Evolutionary conservation across 371 early-diverging fungal genomes (phyloP), one percentile per base, ranked within the genome.

Genomic region (Coemansia sp.): DNA sequence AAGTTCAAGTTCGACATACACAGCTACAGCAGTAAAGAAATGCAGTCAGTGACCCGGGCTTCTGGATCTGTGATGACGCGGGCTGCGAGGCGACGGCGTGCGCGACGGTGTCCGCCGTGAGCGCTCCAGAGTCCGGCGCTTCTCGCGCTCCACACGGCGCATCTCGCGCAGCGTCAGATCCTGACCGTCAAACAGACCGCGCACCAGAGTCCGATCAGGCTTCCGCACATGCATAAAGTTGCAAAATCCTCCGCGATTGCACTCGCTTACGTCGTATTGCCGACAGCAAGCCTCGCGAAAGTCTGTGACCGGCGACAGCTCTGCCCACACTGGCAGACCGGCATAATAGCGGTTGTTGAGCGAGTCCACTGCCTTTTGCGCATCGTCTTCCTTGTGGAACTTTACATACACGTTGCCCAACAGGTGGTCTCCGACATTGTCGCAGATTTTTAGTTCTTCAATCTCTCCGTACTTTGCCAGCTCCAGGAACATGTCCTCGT

Each of bases 151-250:
- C 8, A 76, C 68, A 13, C 72, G 67, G n/a, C 78, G 71, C 78
- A 79, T 71, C 69, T 77, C 79, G 26, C 69, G 71, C 10, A 79
- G 6, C 4, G 80, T 80, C 47, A 80, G 67, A 3, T 73, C 79
- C 71, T 98, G 98, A 29, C 91, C 90, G 26, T 88, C 92, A 68
- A 84, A 86, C 37, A 98, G 82, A 39, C 93, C 93, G 69, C 89
- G 83, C 67, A 85, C 83, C 56, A 98, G 75, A 48, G 82, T 71
- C 55, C 91, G 84, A 21, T 90, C 84, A 5, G 94, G 93, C 57
- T 86, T 86, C 67, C 92, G 90, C 48, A 96, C 82, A 83, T 99
- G 99, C 98, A 99, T 97, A 82, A 98, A 99, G 82, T 97, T 98
- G 82, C 99, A 99, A 72, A 94, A 89, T 4, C 97, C 98, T 27